A percentile compares a stretch with the other conserved stretches of the same genome.
Conservation (phyloP, 2,329 filamentous ascomycete species). For the Cylindrodendrum hubeiense region DNA sequence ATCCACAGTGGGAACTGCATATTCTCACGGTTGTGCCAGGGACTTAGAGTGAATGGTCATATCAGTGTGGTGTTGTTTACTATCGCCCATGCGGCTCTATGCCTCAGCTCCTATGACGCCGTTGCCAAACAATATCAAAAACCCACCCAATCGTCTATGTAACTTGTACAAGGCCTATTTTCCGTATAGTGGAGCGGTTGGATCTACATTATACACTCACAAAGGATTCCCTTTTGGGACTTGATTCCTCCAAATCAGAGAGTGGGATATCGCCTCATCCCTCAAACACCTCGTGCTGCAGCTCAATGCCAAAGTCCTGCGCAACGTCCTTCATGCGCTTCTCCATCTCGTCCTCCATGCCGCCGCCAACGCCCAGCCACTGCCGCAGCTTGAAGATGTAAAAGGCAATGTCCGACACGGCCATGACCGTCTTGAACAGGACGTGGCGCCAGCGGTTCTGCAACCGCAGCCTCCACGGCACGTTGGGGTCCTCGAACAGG, state of each 20-base stretch:
- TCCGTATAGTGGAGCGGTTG: slow-evolving; percentile 3
- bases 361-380: slow-evolving; percentile 79
- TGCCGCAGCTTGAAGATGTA: slow-evolving; percentile 85
- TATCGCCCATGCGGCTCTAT: slow-evolving; percentile 20
- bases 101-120: slow-evolving; percentile 15
- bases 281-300: slow-evolving; percentile 90
- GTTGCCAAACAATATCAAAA: neutral
- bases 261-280: slow-evolving; percentile 62
- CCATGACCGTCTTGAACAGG: slow-evolving; percentile 83
- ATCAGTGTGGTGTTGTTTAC: slow-evolving; percentile 7
- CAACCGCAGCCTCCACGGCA: slow-evolving; percentile 72
- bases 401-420: slow-evolving; percentile 84
- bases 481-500: slow-evolving; percentile 79
- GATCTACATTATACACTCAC: slow-evolving; percentile 16
- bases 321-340: slow-evolving; percentile 88
- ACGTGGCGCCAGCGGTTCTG: slow-evolving; percentile 81
- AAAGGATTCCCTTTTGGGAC: neutral
- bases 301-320: slow-evolving; percentile 89
- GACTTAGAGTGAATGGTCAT: slow-evolving; percentile 5
- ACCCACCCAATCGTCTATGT: slow-evolving; percentile 12
- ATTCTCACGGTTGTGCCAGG: neutral
- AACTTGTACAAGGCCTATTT: slow-evolving; percentile 8
- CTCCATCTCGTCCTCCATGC: slow-evolving; percentile 97
- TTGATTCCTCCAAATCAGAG: neutral
- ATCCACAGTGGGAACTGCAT: neutral